A percentile compares a stretch with the other conserved stretches of the same genome.
Evolutionary conservation across 176 grass and related monocot genomes (phyloP).

Genomic region (Rhynchospora tenuis): DNA sequence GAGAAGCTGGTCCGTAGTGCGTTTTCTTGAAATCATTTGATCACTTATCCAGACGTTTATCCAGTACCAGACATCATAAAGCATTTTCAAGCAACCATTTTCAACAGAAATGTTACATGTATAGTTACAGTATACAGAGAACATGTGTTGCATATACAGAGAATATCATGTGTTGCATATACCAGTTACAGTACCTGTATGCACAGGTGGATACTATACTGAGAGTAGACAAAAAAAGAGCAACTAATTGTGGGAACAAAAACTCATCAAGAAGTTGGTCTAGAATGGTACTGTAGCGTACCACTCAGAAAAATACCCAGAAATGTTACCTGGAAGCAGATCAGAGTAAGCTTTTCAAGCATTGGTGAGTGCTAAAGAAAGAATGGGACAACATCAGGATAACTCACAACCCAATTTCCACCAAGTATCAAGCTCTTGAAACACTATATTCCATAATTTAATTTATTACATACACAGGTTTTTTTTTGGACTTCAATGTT

Average conservation of each 20-base stretch:
- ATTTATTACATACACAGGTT: no score
- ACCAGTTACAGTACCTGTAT: background rate
- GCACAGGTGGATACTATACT: background rate
- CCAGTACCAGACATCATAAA: conserved; percentile 5
- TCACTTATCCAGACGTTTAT: background rate
- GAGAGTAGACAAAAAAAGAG: background rate
- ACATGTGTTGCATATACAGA: no score
- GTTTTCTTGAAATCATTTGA: background rate
- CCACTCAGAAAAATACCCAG: background rate
- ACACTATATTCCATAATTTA: no score
- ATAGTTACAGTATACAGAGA: no score
- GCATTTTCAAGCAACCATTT: conserved; percentile 13
- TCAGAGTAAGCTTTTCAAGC: conserved; percentile 19
- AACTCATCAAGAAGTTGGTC: background rate
- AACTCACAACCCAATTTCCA: conserved; percentile 6
- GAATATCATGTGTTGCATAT: background rate
- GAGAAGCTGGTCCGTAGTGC: no score
- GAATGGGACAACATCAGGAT: background rate
- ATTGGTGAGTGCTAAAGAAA: conserved; percentile 2
- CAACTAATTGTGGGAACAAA: background rate
- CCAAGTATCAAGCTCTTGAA: conserved; percentile 16
- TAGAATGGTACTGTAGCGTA: background rate
- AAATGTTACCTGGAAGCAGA: conserved; percentile 4
- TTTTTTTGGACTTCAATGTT: no score
- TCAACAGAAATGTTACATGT: background rate